Percentiles rank a stretch among this genome's conserved stretches.
phyloP scores from a whole-genome alignment of 163 green algal species.

The Scenedesmus sp. region DNA sequence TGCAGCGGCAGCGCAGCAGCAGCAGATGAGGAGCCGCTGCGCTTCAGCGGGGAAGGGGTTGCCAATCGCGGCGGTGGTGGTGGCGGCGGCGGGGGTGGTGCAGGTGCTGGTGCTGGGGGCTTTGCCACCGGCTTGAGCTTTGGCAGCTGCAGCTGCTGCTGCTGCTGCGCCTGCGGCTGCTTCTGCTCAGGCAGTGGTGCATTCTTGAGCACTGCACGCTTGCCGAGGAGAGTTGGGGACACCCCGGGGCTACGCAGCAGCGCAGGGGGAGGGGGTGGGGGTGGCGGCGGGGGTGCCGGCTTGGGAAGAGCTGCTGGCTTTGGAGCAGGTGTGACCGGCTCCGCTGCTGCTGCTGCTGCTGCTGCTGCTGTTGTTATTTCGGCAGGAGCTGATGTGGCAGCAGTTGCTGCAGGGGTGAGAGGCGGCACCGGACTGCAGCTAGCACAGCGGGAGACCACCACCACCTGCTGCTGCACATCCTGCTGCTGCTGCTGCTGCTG shows the following conservation, averaged over 20 bases:
- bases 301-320: not conserved
- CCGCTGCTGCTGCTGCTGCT: slow-evolving; percentile 36
- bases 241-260: not conserved
- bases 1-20: slow-evolving; percentile 16
- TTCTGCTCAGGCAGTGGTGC: not conserved
- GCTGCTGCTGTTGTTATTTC: slow-evolving; percentile 20
- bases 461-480: not conserved
- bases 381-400: not conserved
- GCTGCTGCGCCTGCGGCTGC: slow-evolving; percentile 30
- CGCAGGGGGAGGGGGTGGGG: not conserved
- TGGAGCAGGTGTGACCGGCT: not conserved
- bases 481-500: slow-evolving; percentile 36
- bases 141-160: slow-evolving; percentile 18
- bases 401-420: not conserved
- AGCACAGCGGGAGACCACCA: not conserved
- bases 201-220: not conserved
- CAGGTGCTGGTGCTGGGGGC: not conserved
- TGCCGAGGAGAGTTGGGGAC: not conserved
- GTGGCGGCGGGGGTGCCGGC: slow-evolving; percentile 15
- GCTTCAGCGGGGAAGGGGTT: not conserved
- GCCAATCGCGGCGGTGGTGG: slow-evolving; percentile 1
- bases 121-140: not conserved
- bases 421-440: not conserved
- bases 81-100: slow-evolving; percentile 25
- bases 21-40: not conserved